Percentiles rank a stretch among this genome's conserved stretches.
Conservation (phyloP, 2,329 filamentous ascomycete species). For the Emmonsia crescens region DNA sequence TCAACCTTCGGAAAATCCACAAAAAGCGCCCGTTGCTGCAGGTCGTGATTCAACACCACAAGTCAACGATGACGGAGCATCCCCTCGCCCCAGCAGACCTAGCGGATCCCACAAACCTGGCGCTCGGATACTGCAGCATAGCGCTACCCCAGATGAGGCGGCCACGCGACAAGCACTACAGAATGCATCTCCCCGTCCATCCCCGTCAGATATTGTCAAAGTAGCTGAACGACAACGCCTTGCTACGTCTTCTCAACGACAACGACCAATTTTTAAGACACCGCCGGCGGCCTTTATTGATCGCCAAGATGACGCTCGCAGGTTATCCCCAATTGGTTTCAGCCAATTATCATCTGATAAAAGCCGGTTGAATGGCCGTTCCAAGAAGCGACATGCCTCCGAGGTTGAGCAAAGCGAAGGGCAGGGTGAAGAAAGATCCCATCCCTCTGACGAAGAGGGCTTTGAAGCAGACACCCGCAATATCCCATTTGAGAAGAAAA, state of each 20-base stretch:
- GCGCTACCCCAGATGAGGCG: neutral
- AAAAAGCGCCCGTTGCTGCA: neutral
- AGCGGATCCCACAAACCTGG: neutral
- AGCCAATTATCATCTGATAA: neutral
- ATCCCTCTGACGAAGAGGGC: constrained; percentile 13
- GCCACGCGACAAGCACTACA: neutral
- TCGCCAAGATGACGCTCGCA: constrained; percentile 23
- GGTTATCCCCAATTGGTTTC: constrained; percentile 26
- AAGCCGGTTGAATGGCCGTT: constrained; percentile 7
- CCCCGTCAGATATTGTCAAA: neutral
- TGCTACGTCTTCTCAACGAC: constrained; percentile 2
- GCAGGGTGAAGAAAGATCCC: neutral
- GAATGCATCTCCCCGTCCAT: neutral
- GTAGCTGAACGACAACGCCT: neutral
- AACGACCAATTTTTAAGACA: neutral
- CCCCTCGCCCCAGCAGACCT: neutral
- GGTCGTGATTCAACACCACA: neutral
- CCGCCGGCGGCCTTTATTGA: constrained; percentile 24
- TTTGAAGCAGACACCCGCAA: constrained; percentile 26
- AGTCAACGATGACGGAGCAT: neutral
- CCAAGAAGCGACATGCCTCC: constrained; percentile 10
- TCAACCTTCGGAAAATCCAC: neutral
- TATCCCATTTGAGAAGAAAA: neutral
- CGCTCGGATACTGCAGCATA: neutral
- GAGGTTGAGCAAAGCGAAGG: constrained; percentile 9